These are phyloP conservation scores for Astraeus odoratus DNA, from an alignment of 768 basidiomycete genomes.

Conservation along the genomic window DNA sequence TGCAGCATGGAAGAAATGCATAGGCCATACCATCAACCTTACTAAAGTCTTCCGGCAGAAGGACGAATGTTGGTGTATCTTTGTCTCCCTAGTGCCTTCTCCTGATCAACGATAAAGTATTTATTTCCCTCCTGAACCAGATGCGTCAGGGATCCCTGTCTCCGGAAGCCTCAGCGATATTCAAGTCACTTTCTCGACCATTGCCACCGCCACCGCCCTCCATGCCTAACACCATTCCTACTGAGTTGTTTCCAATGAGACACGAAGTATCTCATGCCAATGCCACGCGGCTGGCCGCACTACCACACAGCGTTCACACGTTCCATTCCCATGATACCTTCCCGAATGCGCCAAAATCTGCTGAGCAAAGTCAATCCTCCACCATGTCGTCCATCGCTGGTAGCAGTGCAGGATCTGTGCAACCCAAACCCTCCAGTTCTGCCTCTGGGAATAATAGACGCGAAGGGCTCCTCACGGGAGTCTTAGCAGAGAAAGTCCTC, in stretches of 20 bases:
- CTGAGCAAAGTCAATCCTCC: conserved; percentile 1
- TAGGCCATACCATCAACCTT: conserved; percentile 55
- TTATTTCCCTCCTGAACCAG: conserved; percentile 70
- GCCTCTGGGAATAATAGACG: conserved; percentile 28
- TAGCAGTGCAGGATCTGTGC: conserved; percentile 16
- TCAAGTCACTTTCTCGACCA: conserved; percentile 37
- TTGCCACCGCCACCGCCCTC: conserved; percentile 17
- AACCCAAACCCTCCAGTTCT: conserved; percentile 19
- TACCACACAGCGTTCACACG: conserved; percentile 35
- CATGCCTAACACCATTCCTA: conserved; percentile 35
- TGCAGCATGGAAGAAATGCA: conserved; percentile 34
- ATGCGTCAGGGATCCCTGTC: conserved; percentile 59
- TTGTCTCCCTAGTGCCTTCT: not conserved
- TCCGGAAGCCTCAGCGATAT: conserved; percentile 36
- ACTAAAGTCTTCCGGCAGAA: conserved; percentile 74
- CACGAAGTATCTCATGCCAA: conserved; percentile 67
- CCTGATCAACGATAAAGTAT: conserved; percentile 32
- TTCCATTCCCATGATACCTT: conserved; percentile 50
- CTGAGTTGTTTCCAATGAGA: conserved; percentile 58
- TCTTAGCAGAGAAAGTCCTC: conserved; percentile 53
- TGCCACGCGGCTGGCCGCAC: conserved; percentile 39
- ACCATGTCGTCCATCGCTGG: not conserved
- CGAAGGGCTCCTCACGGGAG: conserved; percentile 50
- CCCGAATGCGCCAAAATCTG: conserved; percentile 6
- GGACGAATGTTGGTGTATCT: conserved; percentile 44